Percentiles rank a stretch among this genome's conserved stretches.
Conservation (phyloP, 192 early-diverging fungal genomes). For the Coemansia sp. region DNA sequence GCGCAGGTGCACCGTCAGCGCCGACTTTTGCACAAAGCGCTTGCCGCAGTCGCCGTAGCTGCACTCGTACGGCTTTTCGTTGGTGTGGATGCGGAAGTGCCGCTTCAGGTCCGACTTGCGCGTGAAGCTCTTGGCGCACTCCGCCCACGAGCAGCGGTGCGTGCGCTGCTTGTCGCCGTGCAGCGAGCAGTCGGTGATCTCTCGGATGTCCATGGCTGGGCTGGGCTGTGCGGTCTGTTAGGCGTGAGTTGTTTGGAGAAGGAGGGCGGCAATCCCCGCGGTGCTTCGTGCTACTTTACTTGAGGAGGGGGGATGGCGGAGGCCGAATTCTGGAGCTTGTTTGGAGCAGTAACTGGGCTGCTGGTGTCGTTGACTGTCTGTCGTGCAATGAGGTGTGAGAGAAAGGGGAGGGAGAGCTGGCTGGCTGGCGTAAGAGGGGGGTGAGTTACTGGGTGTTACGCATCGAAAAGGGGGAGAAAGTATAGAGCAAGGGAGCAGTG, state of each 20-base stretch:
- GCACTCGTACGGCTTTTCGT: conserved; percentile 77
- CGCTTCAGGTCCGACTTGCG: conserved; percentile 75
- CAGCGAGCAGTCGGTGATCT: conserved; percentile 35
- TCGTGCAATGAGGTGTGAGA: neutral
- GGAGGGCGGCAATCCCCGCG: no score
- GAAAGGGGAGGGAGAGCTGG: no score
- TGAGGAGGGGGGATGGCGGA: no score
- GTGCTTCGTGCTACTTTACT: no score
- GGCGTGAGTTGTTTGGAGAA: no score
- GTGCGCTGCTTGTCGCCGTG: conserved; percentile 46
- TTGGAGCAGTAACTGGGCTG: neutral
- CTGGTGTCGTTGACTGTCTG: neutral
- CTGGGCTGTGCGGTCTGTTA: neutral
- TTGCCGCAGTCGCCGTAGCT: conserved; percentile 69
- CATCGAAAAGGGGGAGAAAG: conserved; percentile 6
- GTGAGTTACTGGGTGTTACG: conserved; percentile 17
- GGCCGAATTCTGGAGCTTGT: neutral
- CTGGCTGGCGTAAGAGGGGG: no score
- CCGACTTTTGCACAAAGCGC: conserved; percentile 85
- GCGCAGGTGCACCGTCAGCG: conserved; percentile 78
- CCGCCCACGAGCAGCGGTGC: conserved; percentile 59
- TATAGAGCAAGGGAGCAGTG: neutral
- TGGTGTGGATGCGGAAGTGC: conserved; percentile 80
- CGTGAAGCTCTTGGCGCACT: conserved; percentile 70
- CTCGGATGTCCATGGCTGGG: conserved; percentile 42